Base-by-base conservation (phyloP, 2,329 filamentous ascomycete genomes). In the Lachnellula subtilissima region DNA sequence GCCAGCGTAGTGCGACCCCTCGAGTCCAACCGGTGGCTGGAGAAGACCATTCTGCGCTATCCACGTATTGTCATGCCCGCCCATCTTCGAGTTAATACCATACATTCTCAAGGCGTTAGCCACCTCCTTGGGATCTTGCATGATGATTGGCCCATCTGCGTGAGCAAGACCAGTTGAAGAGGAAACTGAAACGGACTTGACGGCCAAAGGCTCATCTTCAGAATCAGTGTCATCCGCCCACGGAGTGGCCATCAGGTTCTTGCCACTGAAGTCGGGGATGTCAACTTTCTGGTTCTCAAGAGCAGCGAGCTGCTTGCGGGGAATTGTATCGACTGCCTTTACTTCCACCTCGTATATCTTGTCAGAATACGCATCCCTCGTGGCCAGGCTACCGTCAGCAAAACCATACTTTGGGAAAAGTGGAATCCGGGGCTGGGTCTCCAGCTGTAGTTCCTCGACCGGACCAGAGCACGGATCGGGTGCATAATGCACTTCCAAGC, bases 211-310 rank as follows among this genome's bases (percentile, higher is more conserved):
- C 19, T 23, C 42, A 12, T 45, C 42, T 39, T 58, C 60, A 14
- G 60, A 60, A 45, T 59, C 52, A 8, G 59, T 58, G 36, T 67
- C 65, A 55, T 67, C 65, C 1, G 63, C 65, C 64, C 65, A 65
- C 42, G 48, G 57, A 23, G 54, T 40, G 15, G 54, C 43, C 48
- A 51, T 52, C 14, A 64, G 25, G 4, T 48, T 53, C 4, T 35
- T 45, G 5, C 57, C 64, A 14, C 48, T 56, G 17, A 60, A 60
- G 17, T 35, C 48, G 4, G 63, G 63, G 32, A 67, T 63, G 1
- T 52, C 54, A 36, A 64, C 56, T 19, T 58, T 59, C 42, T 60
- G 57, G 17, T 57, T 61, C 15, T 36, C 22, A 0, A 61, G 50
- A 12, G 56, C 56, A 42, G 58, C 56, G 12, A 65, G 36, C 37